phyloP scores from a whole-genome alignment of 345 rosid genomes.

The Clarkia xantiana region DNA sequence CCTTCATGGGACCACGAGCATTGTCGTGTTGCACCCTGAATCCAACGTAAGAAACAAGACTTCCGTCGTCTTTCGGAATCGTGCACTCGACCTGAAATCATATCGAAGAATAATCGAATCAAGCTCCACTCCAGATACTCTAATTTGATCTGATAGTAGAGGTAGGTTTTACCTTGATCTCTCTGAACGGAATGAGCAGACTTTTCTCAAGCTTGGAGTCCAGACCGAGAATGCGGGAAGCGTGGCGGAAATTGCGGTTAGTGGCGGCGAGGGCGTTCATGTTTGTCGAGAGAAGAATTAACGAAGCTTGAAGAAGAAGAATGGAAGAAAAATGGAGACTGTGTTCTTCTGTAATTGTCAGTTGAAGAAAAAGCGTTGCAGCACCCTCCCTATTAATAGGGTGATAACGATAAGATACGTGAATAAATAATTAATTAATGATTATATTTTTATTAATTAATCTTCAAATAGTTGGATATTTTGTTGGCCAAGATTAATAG shows the following conservation, averaged over 20 bases:
- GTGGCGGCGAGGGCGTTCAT: conserved; percentile 96
- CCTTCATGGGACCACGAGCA: conserved; percentile 99
- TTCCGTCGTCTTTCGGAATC: conserved; percentile 92
- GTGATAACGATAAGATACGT: no score
- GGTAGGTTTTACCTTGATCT: conserved; percentile 40
- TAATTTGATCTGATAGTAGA: no score
- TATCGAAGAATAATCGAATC: not conserved
- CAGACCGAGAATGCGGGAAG: conserved; percentile 72
- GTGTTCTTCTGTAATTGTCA: no score
- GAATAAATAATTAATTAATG: no score
- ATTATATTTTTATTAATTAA: no score
- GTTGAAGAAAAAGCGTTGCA: not conserved
- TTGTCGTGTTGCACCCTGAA: conserved; percentile 97
- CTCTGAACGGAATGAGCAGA: conserved; percentile 89
- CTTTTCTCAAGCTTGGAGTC: conserved; percentile 82
- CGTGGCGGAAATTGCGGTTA: conserved; percentile 80
- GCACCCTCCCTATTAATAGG: no score
- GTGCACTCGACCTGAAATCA: conserved; percentile 82
- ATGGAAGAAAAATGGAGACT: not conserved
- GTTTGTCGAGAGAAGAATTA: conserved; percentile 6
- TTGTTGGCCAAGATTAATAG: no score
- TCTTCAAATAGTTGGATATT: no score
- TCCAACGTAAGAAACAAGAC: conserved; percentile 68
- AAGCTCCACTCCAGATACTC: no score
- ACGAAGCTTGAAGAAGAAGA: conserved; percentile 1